Percentiles rank a stretch among this genome's conserved stretches.
These are phyloP conservation scores for Penicillium antarcticum DNA, from an alignment of 495 filamentous ascomycete species.

Conservation along the genomic window DNA sequence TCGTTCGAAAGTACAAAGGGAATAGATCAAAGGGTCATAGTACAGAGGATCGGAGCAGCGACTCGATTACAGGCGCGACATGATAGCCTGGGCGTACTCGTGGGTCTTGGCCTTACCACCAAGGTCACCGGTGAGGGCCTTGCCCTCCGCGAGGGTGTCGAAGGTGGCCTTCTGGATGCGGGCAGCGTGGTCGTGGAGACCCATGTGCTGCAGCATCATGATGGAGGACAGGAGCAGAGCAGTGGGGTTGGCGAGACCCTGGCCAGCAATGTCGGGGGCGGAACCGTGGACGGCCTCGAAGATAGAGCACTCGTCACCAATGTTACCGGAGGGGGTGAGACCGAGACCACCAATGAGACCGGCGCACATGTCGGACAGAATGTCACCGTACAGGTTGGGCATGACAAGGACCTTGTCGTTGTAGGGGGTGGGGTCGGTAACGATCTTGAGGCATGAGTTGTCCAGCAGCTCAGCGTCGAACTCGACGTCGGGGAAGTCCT, in stretches of 20 bases:
- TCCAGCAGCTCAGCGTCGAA: constrained; percentile 97
- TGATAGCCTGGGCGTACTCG: constrained; percentile 90
- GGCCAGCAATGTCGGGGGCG: constrained; percentile 95
- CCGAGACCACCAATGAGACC: constrained; percentile 97
- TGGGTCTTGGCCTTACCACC: constrained; percentile 90
- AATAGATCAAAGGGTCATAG: constrained; percentile 37
- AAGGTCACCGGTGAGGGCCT: constrained; percentile 90
- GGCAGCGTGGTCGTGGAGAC: constrained; percentile 75
- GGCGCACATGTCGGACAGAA: constrained; percentile 98
- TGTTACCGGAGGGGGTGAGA: constrained; percentile 96
- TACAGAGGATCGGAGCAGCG: constrained; percentile 31
- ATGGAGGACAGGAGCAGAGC: constrained; percentile 86
- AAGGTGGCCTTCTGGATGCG: constrained; percentile 94
- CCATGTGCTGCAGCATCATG: constrained; percentile 99
- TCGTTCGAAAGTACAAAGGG: constrained; percentile 40
- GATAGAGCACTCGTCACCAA: constrained; percentile 97
- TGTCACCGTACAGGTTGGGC: constrained; percentile 99
- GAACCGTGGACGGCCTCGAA: constrained; percentile 99
- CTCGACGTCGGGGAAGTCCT: constrained; percentile 91
- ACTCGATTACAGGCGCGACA: constrained; percentile 66
- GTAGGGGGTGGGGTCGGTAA: constrained; percentile 89
- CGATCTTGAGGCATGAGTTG: constrained; percentile 98
- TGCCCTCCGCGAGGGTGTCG: constrained; percentile 90
- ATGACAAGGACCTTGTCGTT: constrained; percentile 99
- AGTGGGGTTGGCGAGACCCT: constrained; percentile 92